Percentiles rank a stretch among this genome's conserved stretches.
Conservation (phyloP, 805 yeast species). For the Starmerella ratchasimensis region DNA sequence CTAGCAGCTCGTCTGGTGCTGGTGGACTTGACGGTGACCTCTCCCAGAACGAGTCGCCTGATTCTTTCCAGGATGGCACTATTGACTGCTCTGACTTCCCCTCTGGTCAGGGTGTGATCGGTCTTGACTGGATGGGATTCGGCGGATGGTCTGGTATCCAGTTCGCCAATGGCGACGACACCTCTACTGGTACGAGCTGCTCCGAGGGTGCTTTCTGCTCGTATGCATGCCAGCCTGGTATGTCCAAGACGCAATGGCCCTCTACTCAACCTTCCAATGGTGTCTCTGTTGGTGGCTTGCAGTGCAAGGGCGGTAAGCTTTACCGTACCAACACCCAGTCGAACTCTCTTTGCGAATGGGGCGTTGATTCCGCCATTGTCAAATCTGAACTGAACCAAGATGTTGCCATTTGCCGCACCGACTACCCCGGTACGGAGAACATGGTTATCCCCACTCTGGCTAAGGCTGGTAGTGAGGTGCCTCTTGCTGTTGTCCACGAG, state of each 20-base stretch:
- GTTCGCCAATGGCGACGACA: slow-evolving; percentile 38
- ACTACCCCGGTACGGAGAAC: slow-evolving; percentile 98
- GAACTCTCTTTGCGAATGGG: slow-evolving; percentile 78
- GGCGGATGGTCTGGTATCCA: slow-evolving; percentile 80
- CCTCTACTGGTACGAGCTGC: slow-evolving; percentile 54
- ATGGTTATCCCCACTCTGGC: slow-evolving; percentile 91
- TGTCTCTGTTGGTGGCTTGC: slow-evolving; percentile 85
- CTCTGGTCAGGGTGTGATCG: slow-evolving; percentile 68
- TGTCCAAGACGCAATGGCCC: slow-evolving; percentile 99
- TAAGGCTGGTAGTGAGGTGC: slow-evolving; percentile 47
- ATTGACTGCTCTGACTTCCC: slow-evolving; percentile 59
- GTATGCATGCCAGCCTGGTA: slow-evolving; percentile 96
- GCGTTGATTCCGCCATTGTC: slow-evolving; percentile 53
- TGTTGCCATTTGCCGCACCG: slow-evolving; percentile 93
- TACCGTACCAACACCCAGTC: slow-evolving; percentile 62
- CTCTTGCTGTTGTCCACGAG: slow-evolving; percentile 69
- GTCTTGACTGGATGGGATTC: slow-evolving; percentile 54
- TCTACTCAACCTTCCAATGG: slow-evolving; percentile 73
- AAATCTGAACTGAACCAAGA: slow-evolving; percentile 46
- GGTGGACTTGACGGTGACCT: slow-evolving; percentile 42
- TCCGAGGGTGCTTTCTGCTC: slow-evolving; percentile 88
- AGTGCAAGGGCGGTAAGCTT: slow-evolving; percentile 71
- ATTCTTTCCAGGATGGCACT: slow-evolving; percentile 59
- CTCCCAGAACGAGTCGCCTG: slow-evolving; percentile 41
- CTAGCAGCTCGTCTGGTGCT: slow-evolving; percentile 24